Evolutionary conservation across 2,329 filamentous ascomycete species (phyloP).

Genomic region (Diaporthe citriasiana): DNA sequence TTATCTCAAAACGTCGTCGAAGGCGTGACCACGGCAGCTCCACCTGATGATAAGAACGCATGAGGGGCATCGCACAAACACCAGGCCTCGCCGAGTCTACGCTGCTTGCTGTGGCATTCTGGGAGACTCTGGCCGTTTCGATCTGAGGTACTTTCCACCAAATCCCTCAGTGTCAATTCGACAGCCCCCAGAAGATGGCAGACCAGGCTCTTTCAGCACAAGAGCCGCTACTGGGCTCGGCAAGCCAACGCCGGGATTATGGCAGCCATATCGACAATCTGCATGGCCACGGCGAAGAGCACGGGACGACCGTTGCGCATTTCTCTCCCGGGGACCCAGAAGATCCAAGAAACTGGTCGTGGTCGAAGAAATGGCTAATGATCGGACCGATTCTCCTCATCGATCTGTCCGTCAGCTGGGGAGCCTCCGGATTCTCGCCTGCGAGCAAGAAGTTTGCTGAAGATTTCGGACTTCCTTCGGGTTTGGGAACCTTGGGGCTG

Average conservation of each 20-base stretch:
- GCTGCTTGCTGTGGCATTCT: not conserved
- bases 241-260: conserved; percentile 2
- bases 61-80: not conserved
- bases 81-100: not conserved
- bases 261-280: not conserved
- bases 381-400: conserved; percentile 50
- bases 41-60: conserved; percentile 12
- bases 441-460: conserved; percentile 56
- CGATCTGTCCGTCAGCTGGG: conserved; percentile 56
- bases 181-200: not conserved
- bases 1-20: conserved; percentile 17
- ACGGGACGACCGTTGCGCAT: conserved; percentile 36
- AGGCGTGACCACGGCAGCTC: conserved; percentile 28
- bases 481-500: conserved; percentile 59
- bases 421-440: conserved; percentile 62
- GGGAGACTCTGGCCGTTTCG: not conserved
- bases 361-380: conserved; percentile 53
- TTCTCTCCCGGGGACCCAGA: conserved; percentile 44
- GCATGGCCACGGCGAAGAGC: not conserved
- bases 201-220: not conserved
- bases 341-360: conserved; percentile 52
- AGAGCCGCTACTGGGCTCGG: conserved; percentile 31
- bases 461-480: conserved; percentile 56
- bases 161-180: no score
- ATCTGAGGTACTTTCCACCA: not conserved